phyloP scores from a whole-genome alignment of 495 filamentous ascomycete species.

The Penicillium longicatenatum region DNA sequence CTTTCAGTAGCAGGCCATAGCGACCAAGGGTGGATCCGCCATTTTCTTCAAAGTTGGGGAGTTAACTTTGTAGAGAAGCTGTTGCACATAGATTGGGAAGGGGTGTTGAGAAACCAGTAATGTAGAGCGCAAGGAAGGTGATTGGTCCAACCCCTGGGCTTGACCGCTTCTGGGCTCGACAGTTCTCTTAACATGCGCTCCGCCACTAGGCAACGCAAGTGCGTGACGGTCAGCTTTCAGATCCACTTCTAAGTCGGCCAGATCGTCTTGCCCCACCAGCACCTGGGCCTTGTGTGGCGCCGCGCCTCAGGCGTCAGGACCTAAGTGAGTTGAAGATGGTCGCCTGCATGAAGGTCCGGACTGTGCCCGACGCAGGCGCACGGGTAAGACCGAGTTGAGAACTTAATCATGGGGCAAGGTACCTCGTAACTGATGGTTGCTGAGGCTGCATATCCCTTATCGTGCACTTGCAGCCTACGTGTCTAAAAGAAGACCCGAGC shows the following conservation, averaged over 20 bases:
- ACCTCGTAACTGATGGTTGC: constrained; percentile 3
- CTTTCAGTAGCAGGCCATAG: not conserved
- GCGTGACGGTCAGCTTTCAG: constrained; percentile 10
- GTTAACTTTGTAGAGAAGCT: not conserved
- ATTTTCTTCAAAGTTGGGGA: not conserved
- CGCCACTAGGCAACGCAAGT: constrained; percentile 22
- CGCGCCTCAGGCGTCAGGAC: constrained; percentile 24
- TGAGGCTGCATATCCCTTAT: constrained; percentile 10
- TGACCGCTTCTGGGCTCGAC: constrained; percentile 11
- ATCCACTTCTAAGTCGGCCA: constrained; percentile 1
- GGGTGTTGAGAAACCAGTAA: not conserved
- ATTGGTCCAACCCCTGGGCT: constrained; percentile 13
- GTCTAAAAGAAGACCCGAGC: constrained; percentile 7
- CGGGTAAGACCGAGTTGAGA: constrained; percentile 21
- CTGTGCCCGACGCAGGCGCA: constrained; percentile 20
- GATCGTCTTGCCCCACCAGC: constrained; percentile 23
- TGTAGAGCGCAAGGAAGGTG: not conserved
- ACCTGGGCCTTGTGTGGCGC: constrained; percentile 32
- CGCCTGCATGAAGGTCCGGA: constrained; percentile 16
- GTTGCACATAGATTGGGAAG: constrained; percentile 8
- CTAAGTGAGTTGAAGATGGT: constrained; percentile 13
- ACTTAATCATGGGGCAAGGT: constrained; percentile 10
- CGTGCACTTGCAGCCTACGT: constrained; percentile 17
- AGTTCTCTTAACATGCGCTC: constrained; percentile 3
- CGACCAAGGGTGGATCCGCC: not conserved